Conservation (phyloP, 2,329 filamentous ascomycete species). For the Aspergillus sp. region DNA sequence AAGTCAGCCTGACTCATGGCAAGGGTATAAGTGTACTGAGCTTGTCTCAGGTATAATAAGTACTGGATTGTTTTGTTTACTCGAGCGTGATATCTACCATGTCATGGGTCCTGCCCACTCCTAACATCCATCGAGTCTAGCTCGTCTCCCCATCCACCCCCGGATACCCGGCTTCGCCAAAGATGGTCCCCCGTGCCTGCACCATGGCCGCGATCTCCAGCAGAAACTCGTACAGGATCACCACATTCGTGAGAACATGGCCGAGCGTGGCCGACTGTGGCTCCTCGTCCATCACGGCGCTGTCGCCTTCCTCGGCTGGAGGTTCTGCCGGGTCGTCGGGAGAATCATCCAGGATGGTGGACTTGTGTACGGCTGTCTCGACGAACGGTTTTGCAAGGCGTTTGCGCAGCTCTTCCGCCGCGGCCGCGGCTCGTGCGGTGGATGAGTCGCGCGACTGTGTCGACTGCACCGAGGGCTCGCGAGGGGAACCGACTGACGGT, state of each 20-base stretch:
- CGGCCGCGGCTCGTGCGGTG: constrained; percentile 17
- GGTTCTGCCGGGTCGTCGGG: neutral
- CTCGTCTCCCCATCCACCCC: neutral
- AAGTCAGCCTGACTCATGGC: too few species aligned
- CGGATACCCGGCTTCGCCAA: constrained; percentile 69
- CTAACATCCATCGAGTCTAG: too few species aligned
- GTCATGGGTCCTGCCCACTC: neutral
- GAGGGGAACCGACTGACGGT: constrained; percentile 21
- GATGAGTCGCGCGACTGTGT: constrained; percentile 26
- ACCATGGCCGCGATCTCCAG: constrained; percentile 73
- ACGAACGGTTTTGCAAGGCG: constrained; percentile 35
- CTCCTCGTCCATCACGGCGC: constrained; percentile 25
- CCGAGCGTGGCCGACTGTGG: constrained; percentile 64
- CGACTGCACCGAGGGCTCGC: constrained; percentile 20
- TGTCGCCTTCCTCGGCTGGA: constrained; percentile 11
- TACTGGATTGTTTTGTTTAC: too few species aligned
- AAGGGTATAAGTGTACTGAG: too few species aligned
- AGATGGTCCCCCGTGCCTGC: constrained; percentile 71
- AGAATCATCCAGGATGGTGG: constrained; percentile 2
- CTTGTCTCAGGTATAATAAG: too few species aligned
- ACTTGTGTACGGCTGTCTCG: constrained; percentile 7
- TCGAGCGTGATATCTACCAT: too few species aligned
- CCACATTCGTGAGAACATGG: constrained; percentile 75
- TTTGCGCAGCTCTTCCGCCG: constrained; percentile 32
- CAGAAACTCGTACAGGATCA: constrained; percentile 77